These are phyloP conservation scores for Gossypium rotundifolium DNA, from an alignment of 345 rosid species.

Conservation along the genomic window DNA sequence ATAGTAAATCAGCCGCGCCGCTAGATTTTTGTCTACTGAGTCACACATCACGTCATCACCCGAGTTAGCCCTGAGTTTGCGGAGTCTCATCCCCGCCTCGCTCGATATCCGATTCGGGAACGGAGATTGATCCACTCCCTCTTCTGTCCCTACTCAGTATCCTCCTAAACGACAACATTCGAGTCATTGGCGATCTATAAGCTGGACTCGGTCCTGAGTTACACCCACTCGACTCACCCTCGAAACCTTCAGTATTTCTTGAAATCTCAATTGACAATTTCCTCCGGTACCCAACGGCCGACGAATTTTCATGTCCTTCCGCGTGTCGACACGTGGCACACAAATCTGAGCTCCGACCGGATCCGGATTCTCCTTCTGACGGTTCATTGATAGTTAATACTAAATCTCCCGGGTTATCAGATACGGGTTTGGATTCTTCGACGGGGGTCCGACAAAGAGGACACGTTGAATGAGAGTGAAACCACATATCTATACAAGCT, in stretches of 20 bases:
- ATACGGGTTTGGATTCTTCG: slow-evolving; percentile 18
- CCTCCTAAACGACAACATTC: slow-evolving; percentile 53
- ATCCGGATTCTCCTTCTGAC: slow-evolving; percentile 19
- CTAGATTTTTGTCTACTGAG: background rate
- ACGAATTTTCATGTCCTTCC: slow-evolving; percentile 10
- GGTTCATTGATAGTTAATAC: slow-evolving; percentile 12
- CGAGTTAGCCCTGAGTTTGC: slow-evolving; percentile 11
- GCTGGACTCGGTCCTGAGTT: slow-evolving; percentile 31
- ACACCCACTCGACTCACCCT: slow-evolving; percentile 15
- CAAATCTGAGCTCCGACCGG: slow-evolving; percentile 26
- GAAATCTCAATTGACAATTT: slow-evolving; percentile 44
- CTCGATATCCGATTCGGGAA: slow-evolving; percentile 38
- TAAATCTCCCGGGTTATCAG: slow-evolving; percentile 15
- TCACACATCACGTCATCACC: background rate
- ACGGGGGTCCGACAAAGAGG: slow-evolving; percentile 87
- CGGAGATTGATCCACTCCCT: slow-evolving; percentile 11
- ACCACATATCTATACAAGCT: slow-evolving; percentile 96
- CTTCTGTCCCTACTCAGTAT: slow-evolving; percentile 49
- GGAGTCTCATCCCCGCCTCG: slow-evolving; percentile 29
- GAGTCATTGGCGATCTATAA: slow-evolving; percentile 49
- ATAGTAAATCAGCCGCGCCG: background rate
- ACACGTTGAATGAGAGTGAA: slow-evolving; percentile 82
- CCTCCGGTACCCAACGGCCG: slow-evolving; percentile 21
- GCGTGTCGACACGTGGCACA: slow-evolving; percentile 26
- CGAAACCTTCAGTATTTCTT: slow-evolving; percentile 25